Conservation (phyloP, 495 filamentous ascomycete genomes). For the Cercophora newfieldiana region DNA sequence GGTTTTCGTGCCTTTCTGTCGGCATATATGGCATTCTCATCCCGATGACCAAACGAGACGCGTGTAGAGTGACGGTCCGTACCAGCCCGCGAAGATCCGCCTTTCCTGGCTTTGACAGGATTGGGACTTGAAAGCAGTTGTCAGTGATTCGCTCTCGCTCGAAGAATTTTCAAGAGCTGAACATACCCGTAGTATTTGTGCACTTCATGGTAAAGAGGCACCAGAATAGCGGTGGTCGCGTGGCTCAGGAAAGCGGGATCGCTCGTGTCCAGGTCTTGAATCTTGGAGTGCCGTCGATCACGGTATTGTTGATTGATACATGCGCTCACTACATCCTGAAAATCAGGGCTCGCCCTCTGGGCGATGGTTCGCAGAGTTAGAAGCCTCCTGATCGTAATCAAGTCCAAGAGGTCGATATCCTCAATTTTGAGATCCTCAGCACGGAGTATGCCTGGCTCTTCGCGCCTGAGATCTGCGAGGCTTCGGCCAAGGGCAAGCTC, state of each 20-base stretch:
- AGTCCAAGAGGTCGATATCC: constrained; percentile 8
- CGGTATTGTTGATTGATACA: constrained; percentile 23
- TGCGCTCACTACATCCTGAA: constrained; percentile 16
- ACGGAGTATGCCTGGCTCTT: constrained; percentile 9
- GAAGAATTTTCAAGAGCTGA: background rate
- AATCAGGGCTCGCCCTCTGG: background rate
- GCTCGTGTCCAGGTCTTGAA: constrained; percentile 10
- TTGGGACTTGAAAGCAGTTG: background rate
- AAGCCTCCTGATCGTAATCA: constrained; percentile 14
- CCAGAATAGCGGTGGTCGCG: constrained; percentile 8
- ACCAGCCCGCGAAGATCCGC: background rate
- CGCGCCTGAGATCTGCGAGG: background rate
- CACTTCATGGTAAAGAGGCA: constrained; percentile 15
- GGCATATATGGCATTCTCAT: background rate
- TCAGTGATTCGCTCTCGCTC: background rate
- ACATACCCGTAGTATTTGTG: constrained; percentile 14
- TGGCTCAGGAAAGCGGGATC: constrained; percentile 2
- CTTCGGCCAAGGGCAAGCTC: constrained; percentile 25
- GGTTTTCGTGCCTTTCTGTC: background rate
- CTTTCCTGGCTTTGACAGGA: background rate
- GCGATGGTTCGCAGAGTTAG: constrained; percentile 10
- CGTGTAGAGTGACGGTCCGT: background rate
- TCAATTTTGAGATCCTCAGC: background rate
- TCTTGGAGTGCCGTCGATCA: constrained; percentile 1
- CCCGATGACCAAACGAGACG: background rate